Evolutionary conservation across 2,329 filamentous ascomycete species (phyloP), one percentile per base, ranked within the genome.

Genomic region (Colletotrichum acutatum): DNA sequence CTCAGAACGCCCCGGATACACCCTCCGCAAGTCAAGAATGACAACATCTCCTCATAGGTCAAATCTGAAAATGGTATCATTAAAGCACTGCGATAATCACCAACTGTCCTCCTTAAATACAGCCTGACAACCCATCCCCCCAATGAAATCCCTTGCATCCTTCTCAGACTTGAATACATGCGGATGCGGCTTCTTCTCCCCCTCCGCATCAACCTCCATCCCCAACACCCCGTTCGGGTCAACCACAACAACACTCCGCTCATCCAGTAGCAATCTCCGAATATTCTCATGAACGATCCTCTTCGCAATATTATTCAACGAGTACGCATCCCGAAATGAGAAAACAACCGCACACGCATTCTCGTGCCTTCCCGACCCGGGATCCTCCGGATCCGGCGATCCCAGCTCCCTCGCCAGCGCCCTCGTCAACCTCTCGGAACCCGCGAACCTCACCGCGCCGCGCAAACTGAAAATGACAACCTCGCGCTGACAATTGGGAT

Each of bases 391-490:
- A 34, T 75, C 68, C 0, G 76, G 73, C 11, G 65, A 60, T 0
- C 78, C 77, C 0, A 82, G 76, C 57, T 80, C 80, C n/a, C 77
- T 75, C 14, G 78, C 66, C 2, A 82, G 72, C 0, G 80, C 79
- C 2, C 80, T 78, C 0, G 79, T 81, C 1, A 82, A 72, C 0
- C 80, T 77, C 73, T 82, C 80, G 4, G 80, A 80, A 3, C 80
- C 80, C 1, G 79, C 78, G 12, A 82, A 82, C 6, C 80, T 78
- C 1, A 82, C 80, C 2, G 80, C 80, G 14, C 80, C 80, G 14
- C 80, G 75, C 2, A 82, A 73, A 4, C 76, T 80, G 62, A 82
- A 82, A 16, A 82, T 78, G 19, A 80, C 65, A 0, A 82, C 77
- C 34, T 81, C 78, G 3, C 76, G 75, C 49, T 78, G 74, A 65